Evolutionary conservation across 371 early-diverging fungal genomes (phyloP).

Genomic region (Mortierella sp.): DNA sequence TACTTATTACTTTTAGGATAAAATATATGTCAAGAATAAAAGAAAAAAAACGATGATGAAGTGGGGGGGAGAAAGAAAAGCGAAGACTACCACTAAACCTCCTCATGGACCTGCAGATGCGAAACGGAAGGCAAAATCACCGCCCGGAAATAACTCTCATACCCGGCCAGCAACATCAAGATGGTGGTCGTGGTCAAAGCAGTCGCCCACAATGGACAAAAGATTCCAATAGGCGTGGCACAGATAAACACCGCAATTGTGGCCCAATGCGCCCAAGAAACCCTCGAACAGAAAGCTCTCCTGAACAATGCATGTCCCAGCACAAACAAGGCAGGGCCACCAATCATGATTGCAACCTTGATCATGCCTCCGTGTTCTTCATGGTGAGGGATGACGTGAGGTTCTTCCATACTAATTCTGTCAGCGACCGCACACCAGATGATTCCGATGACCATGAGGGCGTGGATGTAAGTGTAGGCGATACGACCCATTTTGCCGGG

Average conservation of each 20-base stretch:
- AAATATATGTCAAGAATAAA: too few species aligned
- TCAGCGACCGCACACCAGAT: constrained; percentile 52
- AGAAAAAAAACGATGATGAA: too few species aligned
- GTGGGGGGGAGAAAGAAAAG: not conserved
- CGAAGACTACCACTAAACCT: not conserved
- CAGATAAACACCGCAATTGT: constrained; percentile 26
- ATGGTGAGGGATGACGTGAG: constrained; percentile 28
- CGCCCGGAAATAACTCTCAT: constrained; percentile 40
- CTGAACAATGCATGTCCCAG: constrained; percentile 48
- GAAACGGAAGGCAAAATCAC: constrained; percentile 12
- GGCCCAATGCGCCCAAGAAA: constrained; percentile 28
- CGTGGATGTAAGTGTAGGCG: constrained; percentile 48
- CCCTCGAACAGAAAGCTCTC: constrained; percentile 28
- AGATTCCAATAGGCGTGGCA: constrained; percentile 41
- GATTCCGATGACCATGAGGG: constrained; percentile 49
- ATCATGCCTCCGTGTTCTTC: constrained; percentile 22
- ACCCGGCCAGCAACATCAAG: constrained; percentile 18
- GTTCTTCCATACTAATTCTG: constrained; percentile 33
- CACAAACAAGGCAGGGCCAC: constrained; percentile 44
- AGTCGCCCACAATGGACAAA: constrained; percentile 44
- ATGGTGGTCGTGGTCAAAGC: constrained; percentile 36
- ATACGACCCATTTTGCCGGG: constrained; percentile 53
- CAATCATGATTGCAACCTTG: constrained; percentile 40
- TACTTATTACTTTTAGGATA: too few species aligned
- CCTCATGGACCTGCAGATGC: not conserved